Percentiles rank a stretch among this genome's conserved stretches.
These are phyloP conservation scores for Calonectria hawksworthii DNA, from an alignment of 2,329 filamentous ascomycete genomes.

Conservation along the genomic window DNA sequence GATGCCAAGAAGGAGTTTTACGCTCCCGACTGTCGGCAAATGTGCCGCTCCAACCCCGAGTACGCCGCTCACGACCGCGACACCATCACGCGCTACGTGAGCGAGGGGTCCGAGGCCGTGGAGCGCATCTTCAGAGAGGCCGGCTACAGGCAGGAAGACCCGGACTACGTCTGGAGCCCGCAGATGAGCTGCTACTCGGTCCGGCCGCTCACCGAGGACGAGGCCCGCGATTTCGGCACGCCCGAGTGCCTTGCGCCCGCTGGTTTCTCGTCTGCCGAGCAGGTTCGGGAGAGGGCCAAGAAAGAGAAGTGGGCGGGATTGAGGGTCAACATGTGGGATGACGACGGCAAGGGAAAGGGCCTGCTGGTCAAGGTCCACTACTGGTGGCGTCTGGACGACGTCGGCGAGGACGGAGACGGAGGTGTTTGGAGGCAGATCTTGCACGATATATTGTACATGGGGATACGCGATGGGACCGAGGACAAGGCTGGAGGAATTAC, in stretches of 20 bases:
- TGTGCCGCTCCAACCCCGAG: constrained; percentile 41
- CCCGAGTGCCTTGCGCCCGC: constrained; percentile 29
- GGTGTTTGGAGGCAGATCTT: constrained; percentile 37
- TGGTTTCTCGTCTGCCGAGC: constrained; percentile 24
- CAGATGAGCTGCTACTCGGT: constrained; percentile 18
- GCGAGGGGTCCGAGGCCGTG: constrained; percentile 19
- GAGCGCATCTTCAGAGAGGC: constrained; percentile 28
- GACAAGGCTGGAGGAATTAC: neutral
- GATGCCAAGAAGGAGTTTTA: constrained; percentile 9
- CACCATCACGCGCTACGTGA: constrained; percentile 43
- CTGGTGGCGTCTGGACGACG: constrained; percentile 45
- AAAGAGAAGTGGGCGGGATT: constrained; percentile 45
- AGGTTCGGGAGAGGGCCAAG: constrained; percentile 32
- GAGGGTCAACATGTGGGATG: constrained; percentile 48
- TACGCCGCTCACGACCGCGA: constrained; percentile 39
- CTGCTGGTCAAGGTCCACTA: constrained; percentile 48
- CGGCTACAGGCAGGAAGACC: neutral
- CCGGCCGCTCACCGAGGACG: neutral
- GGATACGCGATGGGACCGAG: constrained; percentile 23
- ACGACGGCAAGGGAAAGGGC: constrained; percentile 17
- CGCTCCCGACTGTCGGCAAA: constrained; percentile 28
- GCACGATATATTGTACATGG: constrained; percentile 27
- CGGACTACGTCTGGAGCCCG: neutral
- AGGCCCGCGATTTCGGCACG: constrained; percentile 21
- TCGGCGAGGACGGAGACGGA: constrained; percentile 11